Evolutionary conservation across 1,139 yeast genomes (phyloP), one percentile per base, ranked within the genome.

Genomic region (Trichomonascaceae sp.): DNA sequence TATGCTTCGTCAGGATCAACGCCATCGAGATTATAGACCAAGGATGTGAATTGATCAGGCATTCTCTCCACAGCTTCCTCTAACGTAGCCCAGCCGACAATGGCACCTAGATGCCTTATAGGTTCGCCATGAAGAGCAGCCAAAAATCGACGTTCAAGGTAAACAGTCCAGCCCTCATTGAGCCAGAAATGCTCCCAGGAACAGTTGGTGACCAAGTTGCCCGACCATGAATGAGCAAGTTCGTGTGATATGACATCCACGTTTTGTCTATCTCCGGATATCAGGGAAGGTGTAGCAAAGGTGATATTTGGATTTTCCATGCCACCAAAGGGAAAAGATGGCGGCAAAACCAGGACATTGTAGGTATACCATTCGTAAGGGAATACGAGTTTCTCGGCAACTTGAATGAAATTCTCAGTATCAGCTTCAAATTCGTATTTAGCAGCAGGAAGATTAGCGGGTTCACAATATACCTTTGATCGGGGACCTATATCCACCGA

Each of bases 151-250:
- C 97, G 81, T 70, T 90, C 96, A 43, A 90, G 71, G 67, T 89
- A 90, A 27, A 90, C 96, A 15, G 96, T 88, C 96, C 96, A 89
- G 45, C 97, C 97, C 73, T 90, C 97, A 67, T 90, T 90, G 60
- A 90, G 77, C 95, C 96, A 90, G 69, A 90, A 88, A 71, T 89
- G 96, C 68, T 87, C 93, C 95, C 96, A 89, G 0, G 93, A 84
- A 63, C 87, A 83, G 71, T 87, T 89, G 45, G 96, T 89, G 49
- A 89, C 96, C 61, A 89, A 76, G 68, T 89, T 89, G 49, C 96
- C 96, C 2, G 89, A 80, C 96, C 96, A 89, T 39, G 95, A 85
- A 69, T 89, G 96, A 2, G 96, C 95, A 63, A 89, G 77, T 70
- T 89, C 96, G 70, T 89, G 96, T 1, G 96, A 96, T 68, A 89